Evolutionary conservation across 1,284 basidiomycete species (phyloP), one percentile per base, ranked within the genome.

Genomic region (Apiotrichum gamsii): DNA sequence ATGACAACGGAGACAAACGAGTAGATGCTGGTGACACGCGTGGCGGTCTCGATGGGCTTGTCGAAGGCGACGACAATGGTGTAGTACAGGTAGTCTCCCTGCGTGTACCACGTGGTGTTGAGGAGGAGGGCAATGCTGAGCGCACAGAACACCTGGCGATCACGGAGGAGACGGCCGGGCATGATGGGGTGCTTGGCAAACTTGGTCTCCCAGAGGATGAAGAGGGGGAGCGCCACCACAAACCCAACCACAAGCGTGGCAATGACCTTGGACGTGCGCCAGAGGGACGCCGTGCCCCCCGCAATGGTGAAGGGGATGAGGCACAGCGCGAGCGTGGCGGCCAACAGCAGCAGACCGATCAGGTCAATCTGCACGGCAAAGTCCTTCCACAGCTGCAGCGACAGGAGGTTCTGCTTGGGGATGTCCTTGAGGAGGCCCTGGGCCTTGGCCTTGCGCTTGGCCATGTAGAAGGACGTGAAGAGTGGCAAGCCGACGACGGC

Each of bases 331-430:
- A 61, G 42, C 2, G 49, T 44, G 16, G 45, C 52, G 24, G 56
- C 51, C 28, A 62, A 45, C 24, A 75, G 57, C 44, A 74, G 49
- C 39, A 72, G 52, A 18, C 72, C 72, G 39, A 72, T 56, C 21
- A 70, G 49, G 51, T 75, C 73, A 13, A 72, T 56, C 49, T 70
- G 64, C 68, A 68, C 72, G 62, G 74, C 74, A 13, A 75, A 60
- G 23, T 67, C 65, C n/a, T 52, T 39, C 46, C 64, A 60, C 23
- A 64, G 45, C 3, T 43, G 14, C 3, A 31, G 8, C 18, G 45
- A 9, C 11, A 35, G 24, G 8, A 47, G 31, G 8, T 56, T 45
- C 6, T 41, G 43, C 39, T 60, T 16, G 13, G 59, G 60, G 35
- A 69, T 58, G 18, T 57, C 50, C 13, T 54, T 50, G 8, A 74